A percentile compares a stretch with the other conserved stretches of the same genome.
Conservation (phyloP, 805 yeast genomes). For the Cyberlindnera samutprakarnensis region DNA sequence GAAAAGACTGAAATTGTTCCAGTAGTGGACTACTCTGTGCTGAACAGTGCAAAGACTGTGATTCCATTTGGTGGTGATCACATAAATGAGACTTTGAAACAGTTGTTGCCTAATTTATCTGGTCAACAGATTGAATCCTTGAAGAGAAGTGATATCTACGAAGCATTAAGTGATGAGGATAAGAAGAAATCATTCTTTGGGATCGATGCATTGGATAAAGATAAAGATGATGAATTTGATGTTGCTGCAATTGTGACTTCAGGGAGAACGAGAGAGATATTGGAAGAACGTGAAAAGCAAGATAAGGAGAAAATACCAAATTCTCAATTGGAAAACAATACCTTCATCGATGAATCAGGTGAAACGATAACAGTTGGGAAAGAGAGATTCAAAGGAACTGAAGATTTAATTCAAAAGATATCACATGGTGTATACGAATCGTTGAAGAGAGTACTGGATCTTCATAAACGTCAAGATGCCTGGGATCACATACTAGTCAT, state of each 20-base stretch:
- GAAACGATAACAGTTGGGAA: conserved; percentile 66
- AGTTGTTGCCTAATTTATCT: conserved; percentile 51
- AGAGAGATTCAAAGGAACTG: conserved; percentile 81
- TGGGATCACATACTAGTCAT: conserved; percentile 76
- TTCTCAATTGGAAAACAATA: conserved; percentile 64
- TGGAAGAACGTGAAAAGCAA: conserved; percentile 54
- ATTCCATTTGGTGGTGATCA: conserved; percentile 54
- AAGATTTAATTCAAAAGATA: conserved; percentile 46
- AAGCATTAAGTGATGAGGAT: conserved; percentile 66
- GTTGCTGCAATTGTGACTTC: conserved; percentile 85
- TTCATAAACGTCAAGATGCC: conserved; percentile 67
- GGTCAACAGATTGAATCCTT: conserved; percentile 60
- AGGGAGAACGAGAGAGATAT: conserved; percentile 61
- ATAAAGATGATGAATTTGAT: conserved; percentile 72
- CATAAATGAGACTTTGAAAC: conserved; percentile 48
- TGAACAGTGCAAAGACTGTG: conserved; percentile 44
- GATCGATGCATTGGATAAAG: conserved; percentile 37
- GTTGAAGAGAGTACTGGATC: conserved; percentile 53
- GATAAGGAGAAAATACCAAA: conserved; percentile 39
- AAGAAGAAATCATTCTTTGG: conserved; percentile 56
- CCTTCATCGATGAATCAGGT: conserved; percentile 55
- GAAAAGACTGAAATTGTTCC: conserved; percentile 73
- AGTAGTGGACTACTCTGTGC: conserved; percentile 62
- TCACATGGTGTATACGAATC: conserved; percentile 46
- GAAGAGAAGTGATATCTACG: conserved; percentile 70